A percentile compares a stretch with the other conserved stretches of the same genome.
Conservation (phyloP, 495 filamentous ascomycete species). For the Platismatia glauca region DNA sequence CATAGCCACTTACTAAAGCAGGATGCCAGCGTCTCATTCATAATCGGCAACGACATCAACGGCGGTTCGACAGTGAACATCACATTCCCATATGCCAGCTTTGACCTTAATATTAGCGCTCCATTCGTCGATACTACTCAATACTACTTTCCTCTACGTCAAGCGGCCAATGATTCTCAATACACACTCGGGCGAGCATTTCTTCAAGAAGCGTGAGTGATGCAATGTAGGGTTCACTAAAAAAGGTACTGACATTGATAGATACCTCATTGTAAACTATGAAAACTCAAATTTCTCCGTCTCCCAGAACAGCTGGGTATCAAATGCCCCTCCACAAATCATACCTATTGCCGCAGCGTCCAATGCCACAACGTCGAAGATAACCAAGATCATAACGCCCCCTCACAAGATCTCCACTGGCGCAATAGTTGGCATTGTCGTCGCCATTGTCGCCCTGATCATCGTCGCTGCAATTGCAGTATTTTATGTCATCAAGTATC, state of each 20-base stretch:
- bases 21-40: slow-evolving; percentile 44
- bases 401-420: slow-evolving; percentile 16
- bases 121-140: slow-evolving; percentile 32
- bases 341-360: slow-evolving; percentile 18
- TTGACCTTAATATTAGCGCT: slow-evolving; percentile 40
- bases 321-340: slow-evolving; percentile 13
- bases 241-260: slow-evolving; percentile 7
- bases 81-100: slow-evolving; percentile 44
- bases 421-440: slow-evolving; percentile 17
- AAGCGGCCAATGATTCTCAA: slow-evolving; percentile 40
- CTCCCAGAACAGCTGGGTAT: slow-evolving; percentile 18
- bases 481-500: slow-evolving; percentile 8
- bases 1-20: slow-evolving; percentile 36
- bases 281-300: slow-evolving; percentile 24
- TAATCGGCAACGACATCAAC: slow-evolving; percentile 34
- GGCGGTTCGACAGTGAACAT: slow-evolving; percentile 41
- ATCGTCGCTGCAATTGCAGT: slow-evolving; percentile 3
- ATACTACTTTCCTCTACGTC: slow-evolving; percentile 46
- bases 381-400: neutral
- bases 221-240: neutral
- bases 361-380: slow-evolving; percentile 8
- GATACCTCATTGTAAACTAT: slow-evolving; percentile 27
- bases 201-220: slow-evolving; percentile 43
- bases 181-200: slow-evolving; percentile 49
- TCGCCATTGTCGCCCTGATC: slow-evolving; percentile 11